Evolutionary conservation across 768 basidiomycete species (phyloP).

Genomic region (Coprinopsis cinerea): DNA sequence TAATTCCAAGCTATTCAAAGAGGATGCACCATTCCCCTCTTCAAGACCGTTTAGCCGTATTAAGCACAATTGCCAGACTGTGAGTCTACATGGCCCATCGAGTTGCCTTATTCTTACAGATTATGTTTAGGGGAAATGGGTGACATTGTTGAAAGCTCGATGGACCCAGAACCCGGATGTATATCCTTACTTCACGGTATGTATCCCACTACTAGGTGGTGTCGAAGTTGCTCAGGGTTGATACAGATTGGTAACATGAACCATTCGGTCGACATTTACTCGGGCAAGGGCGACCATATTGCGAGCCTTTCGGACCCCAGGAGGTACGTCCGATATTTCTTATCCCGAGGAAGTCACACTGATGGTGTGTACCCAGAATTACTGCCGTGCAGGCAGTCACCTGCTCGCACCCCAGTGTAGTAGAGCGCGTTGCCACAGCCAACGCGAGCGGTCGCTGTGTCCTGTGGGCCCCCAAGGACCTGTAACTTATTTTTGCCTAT

Average conservation of each 20-base stretch:
- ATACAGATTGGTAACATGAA: slow-evolving; percentile 71
- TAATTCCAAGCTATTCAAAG: slow-evolving; percentile 42
- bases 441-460: slow-evolving; percentile 78
- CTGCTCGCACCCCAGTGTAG: slow-evolving; percentile 70
- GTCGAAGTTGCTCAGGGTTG: not conserved
- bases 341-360: not conserved
- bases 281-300: slow-evolving; percentile 73
- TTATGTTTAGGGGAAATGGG: slow-evolving; percentile 64
- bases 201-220: slow-evolving; percentile 14
- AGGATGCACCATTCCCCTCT: slow-evolving; percentile 45
- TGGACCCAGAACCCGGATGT: slow-evolving; percentile 76
- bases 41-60: slow-evolving; percentile 60
- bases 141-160: slow-evolving; percentile 70
- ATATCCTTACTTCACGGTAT: slow-evolving; percentile 79
- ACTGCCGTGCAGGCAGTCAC: slow-evolving; percentile 89
- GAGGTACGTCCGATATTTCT: slow-evolving; percentile 32
- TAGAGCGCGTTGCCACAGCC: slow-evolving; percentile 71
- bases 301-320: slow-evolving; percentile 52
- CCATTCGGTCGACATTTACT: slow-evolving; percentile 69
- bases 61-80: slow-evolving; percentile 77
- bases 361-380: slow-evolving; percentile 39
- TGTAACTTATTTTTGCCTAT: slow-evolving; percentile 4
- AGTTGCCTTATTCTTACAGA: not conserved
- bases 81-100: slow-evolving; percentile 26
- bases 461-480: slow-evolving; percentile 58